Percentiles rank a stretch among this genome's conserved stretches.
phyloP scores from a whole-genome alignment of 805 yeast genomes.

The Starmerella vitae region DNA sequence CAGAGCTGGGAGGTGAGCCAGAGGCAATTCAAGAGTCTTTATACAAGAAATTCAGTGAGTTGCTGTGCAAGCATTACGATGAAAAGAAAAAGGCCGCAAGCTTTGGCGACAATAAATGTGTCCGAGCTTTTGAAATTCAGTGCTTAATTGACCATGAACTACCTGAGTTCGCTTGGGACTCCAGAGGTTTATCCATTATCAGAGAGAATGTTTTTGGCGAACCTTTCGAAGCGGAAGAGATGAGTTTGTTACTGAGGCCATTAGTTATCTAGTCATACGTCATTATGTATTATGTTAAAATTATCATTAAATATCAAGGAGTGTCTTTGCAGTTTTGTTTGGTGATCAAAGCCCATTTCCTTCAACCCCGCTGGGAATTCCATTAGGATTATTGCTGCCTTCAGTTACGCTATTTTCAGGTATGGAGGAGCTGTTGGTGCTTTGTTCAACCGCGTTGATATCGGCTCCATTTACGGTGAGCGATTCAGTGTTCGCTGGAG shows the following conservation, averaged over 20 bases:
- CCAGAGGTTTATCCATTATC: constrained; percentile 2
- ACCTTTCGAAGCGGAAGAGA: not conserved
- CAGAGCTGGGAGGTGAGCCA: constrained; percentile 6
- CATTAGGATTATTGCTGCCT: no score
- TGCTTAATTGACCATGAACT: constrained; percentile 6
- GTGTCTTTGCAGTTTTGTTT: no score
- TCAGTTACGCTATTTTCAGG: no score
- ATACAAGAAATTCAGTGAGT: constrained; percentile 5
- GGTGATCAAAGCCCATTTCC: no score
- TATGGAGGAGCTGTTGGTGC: no score
- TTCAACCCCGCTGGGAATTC: no score
- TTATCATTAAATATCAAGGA: no score
- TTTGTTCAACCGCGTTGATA: no score
- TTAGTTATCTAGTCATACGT: not conserved
- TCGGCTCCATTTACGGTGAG: no score
- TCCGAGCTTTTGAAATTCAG: constrained; percentile 5
- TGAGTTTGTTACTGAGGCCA: constrained; percentile 1
- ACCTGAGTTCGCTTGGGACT: constrained; percentile 6
- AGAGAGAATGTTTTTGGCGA: constrained; percentile 3
- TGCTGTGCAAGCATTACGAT: constrained; percentile 1
- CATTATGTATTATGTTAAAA: no score
- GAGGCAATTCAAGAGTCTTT: not conserved
- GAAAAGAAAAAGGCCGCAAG: not conserved
- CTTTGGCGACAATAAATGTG: not conserved
- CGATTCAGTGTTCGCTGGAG: no score